Conservation (phyloP, 352 stramenopile species). For the Globisporangium orthogonon region DNA sequence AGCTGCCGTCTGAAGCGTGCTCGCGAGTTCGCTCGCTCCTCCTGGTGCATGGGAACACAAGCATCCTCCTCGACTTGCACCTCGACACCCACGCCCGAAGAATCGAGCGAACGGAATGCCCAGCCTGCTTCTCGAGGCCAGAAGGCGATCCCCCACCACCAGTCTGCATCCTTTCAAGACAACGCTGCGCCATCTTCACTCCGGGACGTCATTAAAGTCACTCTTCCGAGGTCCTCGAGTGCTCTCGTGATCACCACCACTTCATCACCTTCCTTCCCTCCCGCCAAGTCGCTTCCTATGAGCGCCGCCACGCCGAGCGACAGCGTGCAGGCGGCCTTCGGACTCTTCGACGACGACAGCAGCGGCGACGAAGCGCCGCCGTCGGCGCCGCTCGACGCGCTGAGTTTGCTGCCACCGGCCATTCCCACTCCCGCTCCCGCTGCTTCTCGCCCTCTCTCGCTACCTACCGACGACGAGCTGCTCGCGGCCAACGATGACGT, state of each 20-base stretch:
- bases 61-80: too few relatives aligned
- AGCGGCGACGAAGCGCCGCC: constrained; percentile 40
- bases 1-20: too few relatives aligned
- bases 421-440: background rate
- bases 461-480: constrained; percentile 4
- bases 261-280: background rate
- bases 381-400: constrained; percentile 2
- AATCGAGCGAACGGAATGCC: too few relatives aligned
- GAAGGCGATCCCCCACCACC: too few relatives aligned
- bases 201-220: background rate
- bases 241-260: background rate
- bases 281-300: background rate
- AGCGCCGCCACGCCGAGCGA: constrained; percentile 24
- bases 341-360: constrained; percentile 80
- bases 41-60: too few relatives aligned
- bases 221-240: background rate
- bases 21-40: too few relatives aligned
- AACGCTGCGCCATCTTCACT: too few relatives aligned
- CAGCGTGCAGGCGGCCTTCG: constrained; percentile 64
- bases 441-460: background rate
- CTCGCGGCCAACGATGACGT: constrained; percentile 10
- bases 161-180: too few relatives aligned
- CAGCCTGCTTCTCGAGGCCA: too few relatives aligned
- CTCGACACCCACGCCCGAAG: too few relatives aligned
- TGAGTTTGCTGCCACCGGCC: constrained; percentile 15